Base-by-base conservation (phyloP, 352 stramenopile species). In the Phytophthora colocasiae region DNA sequence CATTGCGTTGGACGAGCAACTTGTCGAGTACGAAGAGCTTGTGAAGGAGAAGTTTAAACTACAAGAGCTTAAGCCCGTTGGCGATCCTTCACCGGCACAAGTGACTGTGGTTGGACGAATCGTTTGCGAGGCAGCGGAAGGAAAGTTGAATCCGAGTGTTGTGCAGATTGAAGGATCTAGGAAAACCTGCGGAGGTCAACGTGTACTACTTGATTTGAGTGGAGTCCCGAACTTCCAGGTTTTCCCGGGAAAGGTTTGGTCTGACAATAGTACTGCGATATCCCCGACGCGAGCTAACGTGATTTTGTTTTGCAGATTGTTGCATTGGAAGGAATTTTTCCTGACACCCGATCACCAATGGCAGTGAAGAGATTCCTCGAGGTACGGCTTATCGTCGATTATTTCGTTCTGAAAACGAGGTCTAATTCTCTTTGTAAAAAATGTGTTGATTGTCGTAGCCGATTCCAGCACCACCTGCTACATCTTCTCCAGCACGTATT, bases 71-170 rank as follows among this genome's bases (percentile, higher is more conserved):
- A 79, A 86, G 17, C 78, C 84, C 0, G 76, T 96, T 15, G 86
- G 80, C 10, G 86, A 96, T 58, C 85, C 86, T 11, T 93, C 88
- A 9, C 85, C 86, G 0, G 81, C 86, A 2, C 80, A 83, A 56
- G 85, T 93, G 32, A 95, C 77, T 0, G 83, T 96, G 6, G 87
- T 93, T 24, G 88, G 88, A 5, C 81, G 88, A 38, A 93, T 96
- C 39, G 83, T 94, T 43, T 96, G 88, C 36, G 88, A 96, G 57
- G 88, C 86, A 3, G 80, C 83, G 7, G 88, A 96, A 46, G 88
- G 88, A 27, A 96, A 95, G 57, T 59, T 96, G 15, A 96, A 96
- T 56, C 69, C 81, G 32, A 96, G 84, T 43, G 84, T 93, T 7
- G 80, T 93, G 22, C 83, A 95, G 58, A 71, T 96, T 9, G 88